Evolutionary conservation across 2,329 filamentous ascomycete species (phyloP), one percentile per base, ranked within the genome.

Genomic region (Corinectria fuckeliana): DNA sequence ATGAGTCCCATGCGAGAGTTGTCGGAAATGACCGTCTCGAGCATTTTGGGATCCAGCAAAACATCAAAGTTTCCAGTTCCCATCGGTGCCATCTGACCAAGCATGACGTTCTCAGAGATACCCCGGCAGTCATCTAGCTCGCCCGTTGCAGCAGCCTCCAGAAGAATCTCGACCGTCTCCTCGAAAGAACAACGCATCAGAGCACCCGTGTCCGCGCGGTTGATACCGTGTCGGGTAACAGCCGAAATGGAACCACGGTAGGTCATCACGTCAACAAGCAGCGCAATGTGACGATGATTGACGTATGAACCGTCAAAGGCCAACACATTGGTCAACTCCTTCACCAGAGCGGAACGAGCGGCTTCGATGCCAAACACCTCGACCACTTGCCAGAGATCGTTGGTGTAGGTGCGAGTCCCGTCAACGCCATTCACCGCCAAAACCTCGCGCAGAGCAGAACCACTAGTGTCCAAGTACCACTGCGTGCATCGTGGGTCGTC

Each of bases 181-280:
- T 99, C 95, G 79, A 99, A 99, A 2, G 95, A 99, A 83, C 96
- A 99, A 76, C 95, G 91, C 95, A 99, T 99, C 71, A 99, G 84
- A 9, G 95, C 96, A 82, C 95, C 95, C 62, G 96, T 99, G 74
- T 99, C 95, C 23, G 94, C 92, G 71, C 95, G 89, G 81, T 99
- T 99, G 81, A 99, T 99, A 80, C 95, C 95, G 75, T 99, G 95
- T 78, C 95, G 91, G 56, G 95, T 99, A 64, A 99, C 94, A 13
- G 95, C 94, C 77, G 97, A 97, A 71, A 99, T 89, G 70, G 91
- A 90, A 67, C 95, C 95, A 71, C 95, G 88, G 71, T 96, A 93
- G 25, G 93, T 97, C 95, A 99, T 99, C 64, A 99, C 92, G 79
- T 99, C 95, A 65, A 96, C 93, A 52, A 99, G 84, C 32, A 99